Evolutionary conservation across 805 yeast species (phyloP).

Genomic region (Saturnispora mendoncae): DNA sequence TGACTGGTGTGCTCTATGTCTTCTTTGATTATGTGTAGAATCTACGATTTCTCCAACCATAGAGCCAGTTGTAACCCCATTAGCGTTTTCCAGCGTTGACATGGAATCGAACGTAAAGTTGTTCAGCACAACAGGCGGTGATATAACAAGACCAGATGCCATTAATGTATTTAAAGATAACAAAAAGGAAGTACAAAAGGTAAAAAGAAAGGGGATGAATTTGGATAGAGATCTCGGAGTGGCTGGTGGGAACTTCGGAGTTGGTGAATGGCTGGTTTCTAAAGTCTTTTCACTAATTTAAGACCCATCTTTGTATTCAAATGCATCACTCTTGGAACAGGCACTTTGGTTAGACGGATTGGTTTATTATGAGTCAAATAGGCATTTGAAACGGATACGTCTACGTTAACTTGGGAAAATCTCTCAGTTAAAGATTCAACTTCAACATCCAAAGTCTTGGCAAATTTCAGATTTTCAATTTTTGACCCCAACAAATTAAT

Average conservation of each 20-base stretch:
- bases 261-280: slow-evolving; percentile 9
- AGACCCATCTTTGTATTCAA: background rate
- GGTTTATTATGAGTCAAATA: background rate
- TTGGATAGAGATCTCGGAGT: background rate
- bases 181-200: too few species aligned
- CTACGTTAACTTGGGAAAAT: background rate
- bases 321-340: too few species aligned
- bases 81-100: background rate
- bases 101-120: slow-evolving; percentile 9
- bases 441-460: background rate
- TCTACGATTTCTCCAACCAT: background rate
- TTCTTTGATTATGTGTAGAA: background rate
- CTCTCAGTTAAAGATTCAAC: background rate
- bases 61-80: background rate
- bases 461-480: background rate
- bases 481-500: background rate
- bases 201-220: background rate
- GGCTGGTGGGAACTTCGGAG: slow-evolving; percentile 9
- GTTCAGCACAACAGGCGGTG: slow-evolving; percentile 2
- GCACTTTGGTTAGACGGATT: background rate
- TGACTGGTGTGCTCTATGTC: background rate
- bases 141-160: slow-evolving; percentile 5
- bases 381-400: background rate
- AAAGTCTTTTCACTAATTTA: background rate
- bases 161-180: background rate